Base-by-base conservation (phyloP, 306 rosid genomes). In the Lathyrus aphaca region DNA sequence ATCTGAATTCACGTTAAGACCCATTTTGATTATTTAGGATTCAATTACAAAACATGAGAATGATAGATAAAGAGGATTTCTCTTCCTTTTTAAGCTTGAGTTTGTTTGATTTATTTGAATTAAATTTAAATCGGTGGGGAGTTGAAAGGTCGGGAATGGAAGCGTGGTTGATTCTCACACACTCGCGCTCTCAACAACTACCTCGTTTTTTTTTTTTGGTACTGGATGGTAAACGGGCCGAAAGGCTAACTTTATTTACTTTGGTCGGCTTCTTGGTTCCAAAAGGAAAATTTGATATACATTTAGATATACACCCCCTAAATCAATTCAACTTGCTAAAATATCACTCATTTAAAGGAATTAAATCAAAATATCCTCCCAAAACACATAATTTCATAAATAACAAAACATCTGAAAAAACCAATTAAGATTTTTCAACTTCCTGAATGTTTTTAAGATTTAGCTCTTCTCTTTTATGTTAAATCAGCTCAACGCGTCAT, bases 111-210 rank as follows among this genome's bases (percentile, higher is more conserved):
- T 17, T 1, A 49, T 50, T 50, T 50, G 14, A 50, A 50, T 50
- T 50, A 9, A 50, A 50, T 50, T 23, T 23, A 54, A 46, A 29
- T 16, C 49, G 57, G 78, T 62, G 42, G 10, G 21, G 25, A 5
- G 10, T 54, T 12, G 1, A 21, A 21, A 21, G 49, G 13, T 21
- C 2, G 35, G 0, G 29, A 18, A 8, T 25, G 46, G 77, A 56
- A 37, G 69, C 82, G 82, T 71, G 82, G 77, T 60, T 11, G 1
- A 11, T 30, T 77, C 69, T 77, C 63, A 35, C 15, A 56, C 77
- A 71, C 77, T 65, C 77, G 42, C 60, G 53, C 56, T 50, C 54
- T 63, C 55, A 72, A 44, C 55, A 72, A 44, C 76, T 35, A 61
- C 69, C 50, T 10, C 12, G 10, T 5, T 3, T 18, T 46, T 46